Base-by-base conservation (phyloP, 345 rosid species). In the Theobroma cacao region DNA sequence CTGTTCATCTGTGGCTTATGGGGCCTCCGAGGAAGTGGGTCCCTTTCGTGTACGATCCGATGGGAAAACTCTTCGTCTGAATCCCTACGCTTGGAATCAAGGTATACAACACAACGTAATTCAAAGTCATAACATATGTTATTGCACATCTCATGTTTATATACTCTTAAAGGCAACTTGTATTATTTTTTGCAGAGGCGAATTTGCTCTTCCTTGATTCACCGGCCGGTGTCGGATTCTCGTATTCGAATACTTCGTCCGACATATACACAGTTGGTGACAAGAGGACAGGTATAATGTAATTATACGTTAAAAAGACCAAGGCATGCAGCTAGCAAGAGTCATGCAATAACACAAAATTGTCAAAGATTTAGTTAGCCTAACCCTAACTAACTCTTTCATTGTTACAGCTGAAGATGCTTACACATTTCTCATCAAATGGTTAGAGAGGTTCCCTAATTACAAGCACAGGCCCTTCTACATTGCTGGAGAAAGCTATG, bases 401-500 rank as follows among this genome's bases (percentile, higher is more conserved):
- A n/a, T 55, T 34, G 9, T 36, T 80, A 84, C 93, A 93, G 98
- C 90, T 6, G 82, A 82, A 75, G 98, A 95, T 88, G 86, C 92
- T 17, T 87, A 85, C 31, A 81, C 24, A 31, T 95, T 95, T 81
- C 86, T 93, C 3, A 33, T 87, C 5, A 88, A 84, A 73, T 95
- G 98, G 98, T 34, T 93, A 24, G 77, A 83, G 83, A 90, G 97
- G 80, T 93, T 91, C 77, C 93, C 95, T 41, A 88, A 85, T 30
- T 93, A 93, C 86, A 91, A 85, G 77, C 87, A 82, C 41, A 82
- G 97, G 74, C 86, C 91, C 17, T 91, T 95, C 75, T 95, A 88
- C 81, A 84, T 95, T 52, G 97, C 98, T 63, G 98, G 98, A 75
- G 98, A 95, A 84, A 95, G 98, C 93, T 91, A 95, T 26, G 98